A percentile compares a stretch with the other conserved stretches of the same genome.
Conservation (phyloP, 345 rosid species). For the Odontarrhena argentea region DNA sequence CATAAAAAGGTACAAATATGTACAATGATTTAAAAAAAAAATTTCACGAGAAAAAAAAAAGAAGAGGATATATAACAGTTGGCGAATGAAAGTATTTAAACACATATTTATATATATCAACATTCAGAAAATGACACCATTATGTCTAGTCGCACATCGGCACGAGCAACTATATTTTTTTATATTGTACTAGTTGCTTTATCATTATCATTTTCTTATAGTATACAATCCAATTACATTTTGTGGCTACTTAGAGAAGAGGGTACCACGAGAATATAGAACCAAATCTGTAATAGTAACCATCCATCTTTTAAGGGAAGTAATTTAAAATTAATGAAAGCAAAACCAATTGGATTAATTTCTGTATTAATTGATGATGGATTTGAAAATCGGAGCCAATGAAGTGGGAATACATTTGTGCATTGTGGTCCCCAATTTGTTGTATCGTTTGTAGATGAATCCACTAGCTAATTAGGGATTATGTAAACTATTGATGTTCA, state of each 20-base stretch:
- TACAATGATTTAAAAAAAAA: constrained; percentile 24
- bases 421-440: background rate
- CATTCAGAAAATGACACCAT: constrained; percentile 39
- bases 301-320: background rate
- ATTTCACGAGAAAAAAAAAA: constrained; percentile 11
- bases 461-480: background rate
- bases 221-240: constrained; percentile 6
- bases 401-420: constrained; percentile 1
- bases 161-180: constrained; percentile 33
- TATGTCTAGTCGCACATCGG: constrained; percentile 32
- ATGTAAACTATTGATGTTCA: background rate
- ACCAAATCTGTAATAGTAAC: background rate
- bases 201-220: background rate
- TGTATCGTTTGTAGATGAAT: constrained; percentile 2
- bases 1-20: constrained; percentile 35
- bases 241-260: constrained; percentile 13
- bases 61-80: too few species aligned
- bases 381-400: constrained; percentile 5
- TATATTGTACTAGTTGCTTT: constrained; percentile 20
- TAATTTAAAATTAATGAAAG: too few species aligned
- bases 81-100: too few species aligned
- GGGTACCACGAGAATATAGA: background rate
- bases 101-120: constrained; percentile 9
- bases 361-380: background rate
- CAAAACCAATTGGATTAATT: too few species aligned